A percentile compares a stretch with the other conserved stretches of the same genome.
These are phyloP conservation scores for Xylariaceae sp. DNA, from an alignment of 2,329 filamentous ascomycete species.

Conservation along the genomic window DNA sequence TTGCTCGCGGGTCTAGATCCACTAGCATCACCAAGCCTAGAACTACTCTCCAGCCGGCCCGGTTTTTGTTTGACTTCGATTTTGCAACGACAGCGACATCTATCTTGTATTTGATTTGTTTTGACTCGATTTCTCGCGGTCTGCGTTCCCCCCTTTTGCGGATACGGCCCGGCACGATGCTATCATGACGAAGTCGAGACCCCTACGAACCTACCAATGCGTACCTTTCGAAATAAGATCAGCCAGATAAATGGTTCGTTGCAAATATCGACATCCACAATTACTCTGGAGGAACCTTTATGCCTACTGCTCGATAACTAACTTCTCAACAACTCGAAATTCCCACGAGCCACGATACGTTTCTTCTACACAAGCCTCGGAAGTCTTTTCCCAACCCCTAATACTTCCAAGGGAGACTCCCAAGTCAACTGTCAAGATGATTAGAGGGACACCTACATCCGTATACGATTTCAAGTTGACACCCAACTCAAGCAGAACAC, in stretches of 20 bases:
- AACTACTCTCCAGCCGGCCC: constrained; percentile 9
- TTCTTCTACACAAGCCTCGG: no score
- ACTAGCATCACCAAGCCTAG: constrained; percentile 12
- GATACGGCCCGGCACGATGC: not conserved
- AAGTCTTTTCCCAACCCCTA: no score
- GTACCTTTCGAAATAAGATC: not conserved
- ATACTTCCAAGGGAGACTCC: no score
- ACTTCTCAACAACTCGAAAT: no score
- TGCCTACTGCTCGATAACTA: no score
- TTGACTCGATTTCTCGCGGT: not conserved
- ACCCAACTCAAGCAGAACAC: not conserved
- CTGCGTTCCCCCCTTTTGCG: not conserved
- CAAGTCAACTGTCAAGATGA: no score
- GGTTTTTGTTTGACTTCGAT: not conserved
- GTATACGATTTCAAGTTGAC: not conserved
- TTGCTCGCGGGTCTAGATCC: constrained; percentile 17
- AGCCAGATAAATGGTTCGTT: not conserved
- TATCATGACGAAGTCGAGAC: not conserved
- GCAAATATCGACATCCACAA: not conserved
- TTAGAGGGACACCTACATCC: not conserved
- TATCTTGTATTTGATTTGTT: not conserved
- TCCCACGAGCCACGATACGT: no score
- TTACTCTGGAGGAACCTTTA: no score
- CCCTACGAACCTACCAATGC: not conserved
- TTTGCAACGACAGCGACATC: constrained; percentile 3